A percentile compares a stretch with the other conserved stretches of the same genome.
Conservation (phyloP, 106 monocot species). For the Dactylorhiza incarnata region DNA sequence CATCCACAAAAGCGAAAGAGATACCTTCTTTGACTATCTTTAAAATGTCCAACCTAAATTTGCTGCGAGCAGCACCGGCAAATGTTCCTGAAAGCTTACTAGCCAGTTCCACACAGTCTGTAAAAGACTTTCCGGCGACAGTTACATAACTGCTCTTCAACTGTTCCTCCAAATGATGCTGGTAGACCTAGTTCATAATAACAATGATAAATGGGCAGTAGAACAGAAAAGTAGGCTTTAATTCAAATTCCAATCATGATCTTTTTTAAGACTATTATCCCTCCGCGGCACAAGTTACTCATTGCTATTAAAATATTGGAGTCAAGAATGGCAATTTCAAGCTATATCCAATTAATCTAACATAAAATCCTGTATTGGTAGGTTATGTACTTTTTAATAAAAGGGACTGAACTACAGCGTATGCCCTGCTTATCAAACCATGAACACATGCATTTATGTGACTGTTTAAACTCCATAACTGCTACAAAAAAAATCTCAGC, state of each 20-base stretch:
- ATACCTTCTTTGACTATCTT: constrained; percentile 78
- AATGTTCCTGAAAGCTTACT: constrained; percentile 66
- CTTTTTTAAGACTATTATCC: not conserved
- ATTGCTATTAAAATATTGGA: not conserved
- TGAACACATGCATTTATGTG: not conserved
- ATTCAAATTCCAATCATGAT: not conserved
- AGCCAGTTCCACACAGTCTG: constrained; percentile 75
- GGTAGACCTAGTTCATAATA: constrained; percentile 39
- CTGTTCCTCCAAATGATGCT: constrained; percentile 37
- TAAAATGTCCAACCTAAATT: constrained; percentile 60
- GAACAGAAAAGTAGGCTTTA: not conserved
- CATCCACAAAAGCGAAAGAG: constrained; percentile 69
- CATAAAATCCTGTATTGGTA: not conserved
- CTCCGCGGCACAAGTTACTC: not conserved
- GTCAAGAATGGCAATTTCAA: not conserved
- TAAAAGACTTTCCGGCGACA: constrained; percentile 42
- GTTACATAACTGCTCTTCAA: constrained; percentile 28
- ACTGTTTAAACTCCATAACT: no score
- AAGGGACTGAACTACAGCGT: not conserved
- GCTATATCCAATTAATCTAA: not conserved
- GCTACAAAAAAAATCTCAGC: no score
- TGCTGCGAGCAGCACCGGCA: constrained; percentile 70
- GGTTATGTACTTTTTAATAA: not conserved
- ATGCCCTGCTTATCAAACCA: not conserved
- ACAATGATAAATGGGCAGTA: not conserved